A percentile compares a stretch with the other conserved stretches of the same genome.
These are phyloP conservation scores for Citrus glauca DNA, from an alignment of 345 rosid genomes.

Conservation along the genomic window DNA sequence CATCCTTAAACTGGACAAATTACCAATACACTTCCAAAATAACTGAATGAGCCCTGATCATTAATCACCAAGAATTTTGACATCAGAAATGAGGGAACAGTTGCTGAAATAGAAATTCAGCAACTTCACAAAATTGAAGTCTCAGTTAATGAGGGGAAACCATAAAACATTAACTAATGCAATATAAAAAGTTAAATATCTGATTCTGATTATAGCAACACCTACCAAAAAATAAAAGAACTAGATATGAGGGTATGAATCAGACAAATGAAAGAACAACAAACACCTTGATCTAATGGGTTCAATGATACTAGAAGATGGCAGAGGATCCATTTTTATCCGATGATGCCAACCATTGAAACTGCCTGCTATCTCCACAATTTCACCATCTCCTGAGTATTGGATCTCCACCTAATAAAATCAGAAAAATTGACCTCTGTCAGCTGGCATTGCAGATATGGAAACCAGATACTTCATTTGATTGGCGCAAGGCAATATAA, in stretches of 20 bases:
- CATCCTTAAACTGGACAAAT: not conserved
- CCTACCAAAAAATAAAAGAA: not conserved
- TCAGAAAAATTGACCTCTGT: not conserved
- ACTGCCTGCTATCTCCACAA: constrained; percentile 91
- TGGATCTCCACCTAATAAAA: constrained; percentile 64
- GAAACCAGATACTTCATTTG: not conserved
- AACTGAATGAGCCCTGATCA: not conserved
- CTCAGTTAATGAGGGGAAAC: not conserved
- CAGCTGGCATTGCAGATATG: not conserved
- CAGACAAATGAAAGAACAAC: not conserved
- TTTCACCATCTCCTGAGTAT: constrained; percentile 71
- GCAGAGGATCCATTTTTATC: constrained; percentile 71
- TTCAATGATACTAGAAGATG: constrained; percentile 35
- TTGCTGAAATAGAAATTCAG: not conserved
- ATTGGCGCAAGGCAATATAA: not conserved
- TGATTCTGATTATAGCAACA: not conserved
- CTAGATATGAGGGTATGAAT: not conserved
- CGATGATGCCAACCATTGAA: constrained; percentile 92
- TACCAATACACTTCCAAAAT: not conserved
- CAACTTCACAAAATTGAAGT: not conserved
- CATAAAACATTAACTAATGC: not conserved
- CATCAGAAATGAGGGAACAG: not conserved
- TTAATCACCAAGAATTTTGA: not conserved
- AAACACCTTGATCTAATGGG: constrained; percentile 43
- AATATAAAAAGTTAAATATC: not conserved